Evolutionary conservation across 345 rosid genomes (phyloP), one percentile per base, ranked within the genome.

Genomic region (Xanthoceras sorbifolium): DNA sequence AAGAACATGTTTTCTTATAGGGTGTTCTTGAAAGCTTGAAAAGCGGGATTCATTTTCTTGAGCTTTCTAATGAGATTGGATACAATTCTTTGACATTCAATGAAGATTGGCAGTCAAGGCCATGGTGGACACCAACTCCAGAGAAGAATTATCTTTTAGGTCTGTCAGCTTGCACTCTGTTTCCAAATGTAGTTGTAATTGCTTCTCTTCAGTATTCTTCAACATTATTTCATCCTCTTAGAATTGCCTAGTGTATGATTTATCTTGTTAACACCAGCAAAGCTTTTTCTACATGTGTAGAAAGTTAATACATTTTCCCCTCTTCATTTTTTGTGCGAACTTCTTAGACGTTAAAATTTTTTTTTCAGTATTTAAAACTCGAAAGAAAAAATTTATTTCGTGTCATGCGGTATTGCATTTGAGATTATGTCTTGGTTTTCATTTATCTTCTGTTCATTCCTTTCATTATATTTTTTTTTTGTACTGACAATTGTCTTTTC

Each of bases 61-160:
- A 92, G 87, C 92, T 96, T 55, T 87, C 97, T 8, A 83, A 89
- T 77, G 97, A 93, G 86, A 89, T 92, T 79, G 91, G 89, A 64
- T 88, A 93, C 32, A 90, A 84, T 79, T 82, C 86, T 26, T 74
- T 92, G 84, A 89, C 87, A 67, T 90, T 89, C 78, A 92, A 96
- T 86, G 98, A 96, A 82, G 99, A 96, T 86, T 85, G 94, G 74
- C 89, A 87, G 77, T 83, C 94, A 69, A 87, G 97, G 50, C 99
- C 99, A 76, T 96, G 98, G 98, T 96, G 99, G 98, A 92, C 97
- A 15, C 99, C 98, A 80, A 82, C 81, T 80, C 80, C 94, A 44
- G 94, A 84, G 78, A 91, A 87, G 84, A 96, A 96, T 80, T 86
- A 90, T 85, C 89, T 96, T 23, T 84, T 91, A 82, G 99, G 99